Evolutionary conservation across 257 asterid genomes (phyloP).

Genomic region (Paulownia fortunei): DNA sequence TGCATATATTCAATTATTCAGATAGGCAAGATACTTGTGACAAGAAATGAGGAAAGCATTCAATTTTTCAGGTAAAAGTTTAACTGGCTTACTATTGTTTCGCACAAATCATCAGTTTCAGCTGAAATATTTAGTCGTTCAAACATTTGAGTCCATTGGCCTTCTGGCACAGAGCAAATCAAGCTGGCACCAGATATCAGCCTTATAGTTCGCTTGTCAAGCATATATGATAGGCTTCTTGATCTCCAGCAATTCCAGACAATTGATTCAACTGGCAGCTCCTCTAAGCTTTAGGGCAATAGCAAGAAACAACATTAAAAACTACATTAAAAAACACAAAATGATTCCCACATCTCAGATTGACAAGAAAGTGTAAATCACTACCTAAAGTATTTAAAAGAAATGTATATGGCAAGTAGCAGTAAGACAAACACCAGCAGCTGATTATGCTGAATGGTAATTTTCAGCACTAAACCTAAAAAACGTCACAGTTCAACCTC

Average conservation of each 20-base stretch:
- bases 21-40: background rate
- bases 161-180: constrained; percentile 65
- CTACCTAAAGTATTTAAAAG: background rate
- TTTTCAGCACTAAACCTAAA: background rate
- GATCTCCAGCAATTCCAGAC: constrained; percentile 70
- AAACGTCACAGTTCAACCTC: background rate
- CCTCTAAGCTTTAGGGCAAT: constrained; percentile 54
- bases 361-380: background rate
- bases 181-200: constrained; percentile 79
- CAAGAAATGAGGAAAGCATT: background rate
- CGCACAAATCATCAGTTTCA: constrained; percentile 43
- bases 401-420: background rate
- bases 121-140: constrained; percentile 50
- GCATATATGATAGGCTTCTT: constrained; percentile 71
- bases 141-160: constrained; percentile 69
- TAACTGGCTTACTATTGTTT: constrained; percentile 60
- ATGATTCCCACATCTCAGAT: background rate
- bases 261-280: constrained; percentile 48
- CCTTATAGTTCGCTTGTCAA: constrained; percentile 75
- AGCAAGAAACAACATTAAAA: constrained; percentile 1
- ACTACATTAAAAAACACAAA: background rate
- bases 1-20: background rate
- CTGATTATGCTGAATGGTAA: constrained; percentile 2
- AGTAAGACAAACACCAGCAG: background rate
- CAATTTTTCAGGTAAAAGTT: constrained; percentile 7